phyloP scores from a whole-genome alignment of 441 rosid species.

The Erodium moschatum region DNA sequence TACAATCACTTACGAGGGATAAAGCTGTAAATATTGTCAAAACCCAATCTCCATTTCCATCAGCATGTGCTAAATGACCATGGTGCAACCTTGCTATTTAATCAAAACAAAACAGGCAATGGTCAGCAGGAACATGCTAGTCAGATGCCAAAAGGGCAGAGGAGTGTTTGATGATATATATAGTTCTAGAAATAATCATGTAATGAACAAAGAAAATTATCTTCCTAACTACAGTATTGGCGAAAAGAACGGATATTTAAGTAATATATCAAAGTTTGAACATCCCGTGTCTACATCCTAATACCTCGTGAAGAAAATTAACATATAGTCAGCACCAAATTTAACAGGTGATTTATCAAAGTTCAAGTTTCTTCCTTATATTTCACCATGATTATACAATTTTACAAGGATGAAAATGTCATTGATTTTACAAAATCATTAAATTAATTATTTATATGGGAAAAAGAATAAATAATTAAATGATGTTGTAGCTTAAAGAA shows the following conservation, averaged over 20 bases:
- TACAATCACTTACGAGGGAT: conserved; percentile 62
- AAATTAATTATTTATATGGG: too few relatives aligned
- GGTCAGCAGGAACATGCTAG: conserved; percentile 12
- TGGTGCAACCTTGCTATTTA: conserved; percentile 79
- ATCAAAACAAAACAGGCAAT: conserved; percentile 15
- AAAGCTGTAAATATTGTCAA: conserved; percentile 79
- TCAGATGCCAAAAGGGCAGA: conserved; percentile 2
- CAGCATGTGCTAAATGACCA: conserved; percentile 81
- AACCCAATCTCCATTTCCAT: conserved; percentile 99
- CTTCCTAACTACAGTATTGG: background rate
- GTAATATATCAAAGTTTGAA: background rate
- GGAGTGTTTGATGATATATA: conserved; percentile 1
- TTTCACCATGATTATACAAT: background rate
- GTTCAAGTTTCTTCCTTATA: conserved; percentile 1
- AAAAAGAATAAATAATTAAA: background rate
- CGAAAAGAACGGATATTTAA: background rate
- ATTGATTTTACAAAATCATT: background rate
- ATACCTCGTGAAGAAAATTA: background rate
- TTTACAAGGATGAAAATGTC: background rate
- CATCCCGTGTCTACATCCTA: background rate
- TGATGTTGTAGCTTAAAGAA: background rate
- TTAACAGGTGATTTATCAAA: background rate
- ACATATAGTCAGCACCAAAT: background rate
- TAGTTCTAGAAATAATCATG: background rate
- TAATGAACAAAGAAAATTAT: background rate